Conservation (phyloP, 371 early-diverging fungal species). For the Mucor indicus region DNA sequence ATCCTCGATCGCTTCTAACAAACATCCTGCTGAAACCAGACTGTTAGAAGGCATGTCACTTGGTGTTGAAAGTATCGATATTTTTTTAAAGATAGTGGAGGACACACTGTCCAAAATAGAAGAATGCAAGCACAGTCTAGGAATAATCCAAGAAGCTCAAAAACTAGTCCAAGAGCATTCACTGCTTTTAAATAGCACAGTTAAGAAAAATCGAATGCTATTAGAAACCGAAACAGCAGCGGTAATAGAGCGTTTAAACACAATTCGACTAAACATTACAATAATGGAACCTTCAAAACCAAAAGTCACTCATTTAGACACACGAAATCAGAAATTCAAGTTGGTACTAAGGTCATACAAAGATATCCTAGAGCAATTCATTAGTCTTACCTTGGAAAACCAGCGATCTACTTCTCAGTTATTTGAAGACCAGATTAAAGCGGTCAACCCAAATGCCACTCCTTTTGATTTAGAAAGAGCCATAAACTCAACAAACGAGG, state of each 20-base stretch:
- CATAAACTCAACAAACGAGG: slow-evolving; percentile 6
- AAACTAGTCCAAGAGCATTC: slow-evolving; percentile 8
- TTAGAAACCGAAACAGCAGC: slow-evolving; percentile 1
- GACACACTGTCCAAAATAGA: slow-evolving; percentile 7
- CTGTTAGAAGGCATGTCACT: slow-evolving; percentile 1
- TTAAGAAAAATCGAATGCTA: background rate
- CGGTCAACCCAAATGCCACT: slow-evolving; percentile 14
- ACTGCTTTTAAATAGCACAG: background rate
- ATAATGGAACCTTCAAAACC: slow-evolving; percentile 18
- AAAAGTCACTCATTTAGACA: slow-evolving; percentile 9
- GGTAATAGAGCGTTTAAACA: background rate
- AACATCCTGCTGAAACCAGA: no score
- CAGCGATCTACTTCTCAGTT: slow-evolving; percentile 13
- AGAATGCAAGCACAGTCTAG: background rate
- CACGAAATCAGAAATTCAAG: slow-evolving; percentile 13
- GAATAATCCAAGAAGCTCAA: slow-evolving; percentile 10
- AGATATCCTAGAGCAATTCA: slow-evolving; percentile 13
- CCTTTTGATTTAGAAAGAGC: slow-evolving; percentile 19
- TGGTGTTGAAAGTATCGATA: background rate
- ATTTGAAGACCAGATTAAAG: slow-evolving; percentile 11
- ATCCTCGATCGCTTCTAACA: no score
- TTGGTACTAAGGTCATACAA: slow-evolving; percentile 2
- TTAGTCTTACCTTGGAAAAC: slow-evolving; percentile 10
- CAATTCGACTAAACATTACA: slow-evolving; percentile 1
- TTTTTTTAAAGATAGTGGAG: background rate